These are phyloP conservation scores for Bipolaris cookei DNA, from an alignment of 2,329 filamentous ascomycete species.

Conservation along the genomic window DNA sequence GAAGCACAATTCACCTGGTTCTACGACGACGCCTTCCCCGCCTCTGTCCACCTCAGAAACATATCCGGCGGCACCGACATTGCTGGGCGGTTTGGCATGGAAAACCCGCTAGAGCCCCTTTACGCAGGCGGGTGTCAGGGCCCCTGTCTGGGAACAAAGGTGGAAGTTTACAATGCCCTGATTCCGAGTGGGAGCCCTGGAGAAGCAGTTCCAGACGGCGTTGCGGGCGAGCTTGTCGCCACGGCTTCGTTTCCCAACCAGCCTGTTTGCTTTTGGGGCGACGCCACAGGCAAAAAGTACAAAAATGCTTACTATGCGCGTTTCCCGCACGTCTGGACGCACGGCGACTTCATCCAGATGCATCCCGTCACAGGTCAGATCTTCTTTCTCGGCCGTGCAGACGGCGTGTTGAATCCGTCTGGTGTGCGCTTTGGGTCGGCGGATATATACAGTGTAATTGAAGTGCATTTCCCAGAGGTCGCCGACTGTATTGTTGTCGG, in stretches of 20 bases:
- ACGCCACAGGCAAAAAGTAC: constrained; percentile 50
- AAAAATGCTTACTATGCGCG: constrained; percentile 56
- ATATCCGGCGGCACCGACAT: constrained; percentile 81
- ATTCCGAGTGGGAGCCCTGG: constrained; percentile 55
- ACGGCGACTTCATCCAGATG: constrained; percentile 78
- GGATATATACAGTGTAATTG: constrained; percentile 79
- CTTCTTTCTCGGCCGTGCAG: constrained; percentile 71
- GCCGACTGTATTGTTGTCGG: constrained; percentile 81
- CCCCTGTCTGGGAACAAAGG: constrained; percentile 59
- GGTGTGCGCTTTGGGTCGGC: constrained; percentile 81
- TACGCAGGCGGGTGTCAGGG: constrained; percentile 65
- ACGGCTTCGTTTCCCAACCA: constrained; percentile 76
- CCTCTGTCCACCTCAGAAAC: constrained; percentile 70
- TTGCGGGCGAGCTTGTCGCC: constrained; percentile 76
- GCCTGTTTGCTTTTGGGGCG: constrained; percentile 61
- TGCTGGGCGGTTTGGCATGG: constrained; percentile 67
- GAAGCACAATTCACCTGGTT: constrained; percentile 82
- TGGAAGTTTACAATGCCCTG: constrained; percentile 66
- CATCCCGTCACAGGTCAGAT: constrained; percentile 71
- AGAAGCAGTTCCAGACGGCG: constrained; percentile 64
- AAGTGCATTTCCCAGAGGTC: constrained; percentile 68
- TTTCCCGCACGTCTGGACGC: constrained; percentile 73
- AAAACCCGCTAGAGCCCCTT: constrained; percentile 73
- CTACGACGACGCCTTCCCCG: constrained; percentile 74
- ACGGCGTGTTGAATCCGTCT: constrained; percentile 80